Base-by-base conservation (phyloP, 495 filamentous ascomycete genomes). In the Hyaloscypha finlandica region DNA sequence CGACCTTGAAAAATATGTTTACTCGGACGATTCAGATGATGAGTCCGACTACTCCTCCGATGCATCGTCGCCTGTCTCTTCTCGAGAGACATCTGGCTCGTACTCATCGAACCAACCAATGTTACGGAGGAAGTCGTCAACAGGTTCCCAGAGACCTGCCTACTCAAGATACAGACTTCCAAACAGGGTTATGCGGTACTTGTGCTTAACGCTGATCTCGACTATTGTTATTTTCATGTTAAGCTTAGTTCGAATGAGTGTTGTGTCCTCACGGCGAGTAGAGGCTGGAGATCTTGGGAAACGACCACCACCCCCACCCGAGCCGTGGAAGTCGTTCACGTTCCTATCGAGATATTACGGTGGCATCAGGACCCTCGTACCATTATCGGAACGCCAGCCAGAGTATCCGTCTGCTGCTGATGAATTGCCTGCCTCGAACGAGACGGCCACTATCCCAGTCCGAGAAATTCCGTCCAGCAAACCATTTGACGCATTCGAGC, bases 271-370 rank as follows among this genome's bases (percentile, higher is more conserved):
- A 33, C 83, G 77, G 45, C 81, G 80, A 58, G 82, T 90, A n/a
- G 77, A 84, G 16, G 76, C 81, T 81, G 73, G 90, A 80, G 73
- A 75, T 84, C 65, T 79, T 65, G 55, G 77, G 55, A 73, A 75
- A 60, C 73, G 83, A 53, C 80, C 83, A 4, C 76, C 85, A 4
- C 76, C 82, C 0, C 83, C 85, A 55, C 90, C 91, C n/a, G 86
- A 86, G 4, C 75, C 80, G 55, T 97, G 93, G 93, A 91, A 96
- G 73, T 81, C 80, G 5, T 97, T 96, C 74, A 86, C 86, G 1
- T 93, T 95, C 74, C 77, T 97, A 64, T 88, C 84, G 56, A 82
- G 93, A 62, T 97, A 97, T 74, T 90, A 95, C 75, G 93, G 93
- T 19, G 93, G 93, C 0, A 81, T 97, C 55, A 81, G 85, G 66